Evolutionary conservation across 352 stramenopile species (phyloP).

Genomic region (Pythium guiyangense): DNA sequence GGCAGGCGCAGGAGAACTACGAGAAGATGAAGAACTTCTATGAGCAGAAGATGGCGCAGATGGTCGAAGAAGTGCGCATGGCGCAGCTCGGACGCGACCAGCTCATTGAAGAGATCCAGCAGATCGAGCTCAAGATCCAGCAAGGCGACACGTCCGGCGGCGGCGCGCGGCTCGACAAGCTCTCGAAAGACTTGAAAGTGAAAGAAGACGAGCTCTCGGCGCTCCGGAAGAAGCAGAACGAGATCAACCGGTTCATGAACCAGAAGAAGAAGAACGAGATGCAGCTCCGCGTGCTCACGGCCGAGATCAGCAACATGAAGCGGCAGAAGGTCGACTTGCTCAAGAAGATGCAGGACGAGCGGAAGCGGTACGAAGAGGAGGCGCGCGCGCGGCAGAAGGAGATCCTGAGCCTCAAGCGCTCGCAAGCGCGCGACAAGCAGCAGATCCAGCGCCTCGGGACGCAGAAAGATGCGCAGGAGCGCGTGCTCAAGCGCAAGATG

Average conservation of each 20-base stretch:
- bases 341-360: conserved; percentile 85
- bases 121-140: conserved; percentile 59
- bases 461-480: conserved; percentile 82
- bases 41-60: conserved; percentile 79
- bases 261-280: conserved; percentile 88
- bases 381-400: conserved; percentile 70
- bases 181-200: conserved; percentile 68
- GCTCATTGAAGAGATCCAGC: conserved; percentile 73
- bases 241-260: conserved; percentile 78
- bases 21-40: conserved; percentile 81
- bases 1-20: conserved; percentile 77
- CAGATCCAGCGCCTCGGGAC: conserved; percentile 75
- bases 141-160: conserved; percentile 47
- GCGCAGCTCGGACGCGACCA: conserved; percentile 65
- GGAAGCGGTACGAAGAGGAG: conserved; percentile 82
- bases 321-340: conserved; percentile 86
- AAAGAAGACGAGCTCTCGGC: conserved; percentile 73
- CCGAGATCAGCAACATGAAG: conserved; percentile 87
- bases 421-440: conserved; percentile 78
- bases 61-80: conserved; percentile 66
- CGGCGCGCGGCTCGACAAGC: conserved; percentile 54
- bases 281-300: conserved; percentile 70
- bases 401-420: conserved; percentile 79
- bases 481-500: conserved; percentile 86
- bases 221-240: conserved; percentile 76